Conservation (phyloP, 179 eudicot genomes). For the Corrigiola litoralis region DNA sequence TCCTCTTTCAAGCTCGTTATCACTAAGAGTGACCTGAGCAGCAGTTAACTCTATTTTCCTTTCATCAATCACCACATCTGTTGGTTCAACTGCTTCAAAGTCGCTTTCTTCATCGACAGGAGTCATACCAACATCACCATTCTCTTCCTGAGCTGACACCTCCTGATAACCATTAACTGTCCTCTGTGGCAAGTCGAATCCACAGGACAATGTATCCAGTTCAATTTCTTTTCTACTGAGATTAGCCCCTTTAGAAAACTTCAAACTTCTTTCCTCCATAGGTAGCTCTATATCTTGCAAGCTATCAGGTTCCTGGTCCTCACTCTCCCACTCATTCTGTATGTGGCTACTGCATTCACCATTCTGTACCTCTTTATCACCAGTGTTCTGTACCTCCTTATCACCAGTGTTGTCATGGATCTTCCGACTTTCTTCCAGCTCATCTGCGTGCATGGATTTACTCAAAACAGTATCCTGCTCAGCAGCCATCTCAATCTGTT, state of each 20-base stretch:
- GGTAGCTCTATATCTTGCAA: conserved; percentile 15
- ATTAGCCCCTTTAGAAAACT: conserved; percentile 25
- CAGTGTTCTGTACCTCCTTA: conserved; percentile 3
- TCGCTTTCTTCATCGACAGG: conserved; percentile 19
- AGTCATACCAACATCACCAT: conserved; percentile 15
- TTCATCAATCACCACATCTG: conserved; percentile 31
- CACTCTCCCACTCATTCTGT: conserved; percentile 12
- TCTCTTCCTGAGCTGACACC: conserved; percentile 20
- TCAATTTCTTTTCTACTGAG: conserved; percentile 16
- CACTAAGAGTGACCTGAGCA: conserved; percentile 21
- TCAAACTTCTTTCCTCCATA: conserved; percentile 10
- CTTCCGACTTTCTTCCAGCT: conserved; percentile 12
- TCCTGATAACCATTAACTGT: conserved; percentile 19
- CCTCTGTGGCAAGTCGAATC: conserved; percentile 11
- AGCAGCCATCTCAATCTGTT: conserved; percentile 12
- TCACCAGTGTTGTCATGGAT: background rate
- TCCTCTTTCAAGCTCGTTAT: conserved; percentile 17
- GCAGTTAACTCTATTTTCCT: conserved; percentile 17
- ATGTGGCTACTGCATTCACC: conserved; percentile 2
- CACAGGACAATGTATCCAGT: conserved; percentile 9
- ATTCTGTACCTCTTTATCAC: conserved; percentile 9
- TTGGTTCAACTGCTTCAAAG: conserved; percentile 19
- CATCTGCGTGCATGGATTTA: conserved; percentile 9
- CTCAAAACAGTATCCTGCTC: conserved; percentile 12
- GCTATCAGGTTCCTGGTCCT: conserved; percentile 16